These are phyloP conservation scores for Cinchona pubescens DNA, from an alignment of 257 asterid genomes.

Conservation along the genomic window DNA sequence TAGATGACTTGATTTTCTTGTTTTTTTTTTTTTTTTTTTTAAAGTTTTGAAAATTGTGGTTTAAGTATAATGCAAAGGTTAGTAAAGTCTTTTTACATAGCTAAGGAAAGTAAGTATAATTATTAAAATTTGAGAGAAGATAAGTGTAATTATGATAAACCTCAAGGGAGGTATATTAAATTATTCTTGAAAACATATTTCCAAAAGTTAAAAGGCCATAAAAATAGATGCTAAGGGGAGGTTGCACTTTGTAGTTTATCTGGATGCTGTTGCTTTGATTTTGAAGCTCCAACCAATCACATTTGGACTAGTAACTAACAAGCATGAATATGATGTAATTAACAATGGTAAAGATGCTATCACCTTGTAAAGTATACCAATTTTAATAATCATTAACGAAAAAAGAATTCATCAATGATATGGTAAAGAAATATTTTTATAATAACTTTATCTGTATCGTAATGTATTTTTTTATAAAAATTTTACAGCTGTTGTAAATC, in stretches of 20 bases:
- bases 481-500: not conserved
- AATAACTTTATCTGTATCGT: not conserved
- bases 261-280: slow-evolving; percentile 1
- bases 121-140: too few relatives aligned
- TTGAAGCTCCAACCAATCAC: slow-evolving; percentile 5
- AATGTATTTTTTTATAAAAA: not conserved
- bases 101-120: too few relatives aligned
- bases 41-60: too few relatives aligned
- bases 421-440: not conserved
- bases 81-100: too few relatives aligned
- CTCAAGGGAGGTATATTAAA: too few relatives aligned
- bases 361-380: too few relatives aligned
- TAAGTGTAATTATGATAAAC: too few relatives aligned
- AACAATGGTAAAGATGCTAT: not conserved
- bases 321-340: not conserved
- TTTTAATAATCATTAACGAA: not conserved
- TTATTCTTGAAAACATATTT: too few relatives aligned
- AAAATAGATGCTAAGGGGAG: not conserved
- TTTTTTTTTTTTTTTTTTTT: too few relatives aligned
- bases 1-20: too few relatives aligned
- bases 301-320: not conserved
- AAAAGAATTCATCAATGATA: not conserved
- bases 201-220: too few relatives aligned
- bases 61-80: too few relatives aligned
- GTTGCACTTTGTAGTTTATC: not conserved